A percentile compares a stretch with the other conserved stretches of the same genome.
Evolutionary conservation across 2,329 filamentous ascomycete species (phyloP).

Genomic region (Alternaria novae-zelandiae): DNA sequence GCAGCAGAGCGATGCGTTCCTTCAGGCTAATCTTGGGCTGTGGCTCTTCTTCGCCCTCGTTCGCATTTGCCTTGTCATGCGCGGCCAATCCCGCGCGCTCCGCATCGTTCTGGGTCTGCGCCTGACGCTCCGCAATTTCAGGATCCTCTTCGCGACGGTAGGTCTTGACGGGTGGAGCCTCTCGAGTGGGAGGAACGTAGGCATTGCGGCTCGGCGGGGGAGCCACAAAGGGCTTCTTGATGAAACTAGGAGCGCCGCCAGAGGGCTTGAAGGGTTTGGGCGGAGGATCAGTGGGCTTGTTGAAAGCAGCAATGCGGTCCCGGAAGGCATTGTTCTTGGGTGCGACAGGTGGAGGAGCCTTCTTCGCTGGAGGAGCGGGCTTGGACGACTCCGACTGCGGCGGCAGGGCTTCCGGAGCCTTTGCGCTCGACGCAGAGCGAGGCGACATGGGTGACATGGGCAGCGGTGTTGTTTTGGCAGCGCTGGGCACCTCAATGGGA

Average conservation of each 20-base stretch:
- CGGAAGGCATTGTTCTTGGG: constrained; percentile 91
- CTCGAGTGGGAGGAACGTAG: constrained; percentile 78
- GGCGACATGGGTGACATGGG: constrained; percentile 40
- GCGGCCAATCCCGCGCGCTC: constrained; percentile 70
- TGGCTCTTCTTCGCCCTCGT: constrained; percentile 69
- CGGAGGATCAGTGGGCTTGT: constrained; percentile 84
- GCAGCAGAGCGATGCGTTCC: constrained; percentile 90
- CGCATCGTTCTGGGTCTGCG: constrained; percentile 69
- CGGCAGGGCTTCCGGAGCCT: constrained; percentile 25
- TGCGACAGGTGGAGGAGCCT: constrained; percentile 69
- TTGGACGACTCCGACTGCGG: constrained; percentile 49
- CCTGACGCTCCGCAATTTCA: constrained; percentile 65
- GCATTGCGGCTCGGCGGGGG: constrained; percentile 92
- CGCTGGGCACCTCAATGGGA: constrained; percentile 40
- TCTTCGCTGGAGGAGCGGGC: constrained; percentile 50
- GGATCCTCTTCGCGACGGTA: constrained; percentile 91
- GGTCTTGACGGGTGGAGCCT: constrained; percentile 73
- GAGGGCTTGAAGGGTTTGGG: constrained; percentile 85
- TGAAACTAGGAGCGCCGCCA: constrained; percentile 70
- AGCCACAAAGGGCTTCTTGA: constrained; percentile 97
- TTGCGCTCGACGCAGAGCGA: constrained; percentile 29
- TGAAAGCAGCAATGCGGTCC: constrained; percentile 97
- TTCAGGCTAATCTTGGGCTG: constrained; percentile 93
- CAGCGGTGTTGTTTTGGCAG: constrained; percentile 30
- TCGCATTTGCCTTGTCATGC: constrained; percentile 48